Evolutionary conservation across 495 filamentous ascomycete species (phyloP), one percentile per base, ranked within the genome.

Genomic region (Tricharina praecox): DNA sequence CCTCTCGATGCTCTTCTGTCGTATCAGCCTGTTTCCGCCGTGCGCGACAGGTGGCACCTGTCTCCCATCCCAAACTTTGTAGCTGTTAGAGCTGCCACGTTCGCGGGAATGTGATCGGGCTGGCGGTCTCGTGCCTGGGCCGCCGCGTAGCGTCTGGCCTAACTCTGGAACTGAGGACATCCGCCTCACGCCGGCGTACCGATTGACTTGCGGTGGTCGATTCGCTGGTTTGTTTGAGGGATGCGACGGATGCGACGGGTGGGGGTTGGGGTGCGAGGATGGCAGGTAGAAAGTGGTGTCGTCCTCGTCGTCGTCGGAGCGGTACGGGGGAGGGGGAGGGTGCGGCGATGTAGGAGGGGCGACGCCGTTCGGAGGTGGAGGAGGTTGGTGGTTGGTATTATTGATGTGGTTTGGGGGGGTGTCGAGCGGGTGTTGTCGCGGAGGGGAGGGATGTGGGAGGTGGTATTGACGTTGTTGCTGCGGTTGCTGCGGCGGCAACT

Each of bases 1-100:
- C 37, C 55, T 54, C 45, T 57, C 54, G 45, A 57, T 58, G 24
- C 54, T 58, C 54, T 57, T 58, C 16, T 58, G 55, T 34, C 56
- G 56, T 32, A 55, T 45, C 34, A 58, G 32, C 32, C 55, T 50
- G 33, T 50, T 53, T 47, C 52, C 30, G 40, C 50, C 34, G 26
- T 53, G 15, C 30, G 25, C 37, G 20, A 40, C 20, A 19, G 16
- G 21, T 21, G 15, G 37, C n/a, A 16, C n/a, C 37, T 40, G 37
- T 20, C n/a, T 40, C 15, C 10, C 37, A 40, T 40, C 37, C n/a
- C 37, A 32, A 32, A 33, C 47, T 39, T 34, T 50, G 39, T n/a
- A n/a, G n/a, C 37, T 46, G 21, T 45, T 15, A 3, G 37, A 16
- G 21, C 21, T 40, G 10, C 37, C 21, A 19, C 37, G 37, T 19